Percentiles rank a stretch among this genome's conserved stretches.
These are phyloP conservation scores for Yamadazyma nakazawae DNA, from an alignment of 805 yeast species.

Conservation along the genomic window DNA sequence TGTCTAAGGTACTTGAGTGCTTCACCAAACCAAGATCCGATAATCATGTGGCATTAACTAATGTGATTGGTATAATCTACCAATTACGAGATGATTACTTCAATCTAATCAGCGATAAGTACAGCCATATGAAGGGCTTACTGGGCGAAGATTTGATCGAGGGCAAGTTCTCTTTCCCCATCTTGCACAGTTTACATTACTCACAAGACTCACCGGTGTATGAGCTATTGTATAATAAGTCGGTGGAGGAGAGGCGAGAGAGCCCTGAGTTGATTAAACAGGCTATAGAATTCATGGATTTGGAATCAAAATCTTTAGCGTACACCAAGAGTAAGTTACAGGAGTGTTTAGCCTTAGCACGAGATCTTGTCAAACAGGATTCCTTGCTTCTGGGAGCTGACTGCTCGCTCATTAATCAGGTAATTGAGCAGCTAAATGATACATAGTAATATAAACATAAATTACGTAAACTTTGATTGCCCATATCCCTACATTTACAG, in stretches of 20 bases:
- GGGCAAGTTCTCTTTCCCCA: slow-evolving; percentile 86
- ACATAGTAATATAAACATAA: slow-evolving; percentile 11
- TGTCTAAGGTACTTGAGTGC: slow-evolving; percentile 59
- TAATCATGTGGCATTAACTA: slow-evolving; percentile 49
- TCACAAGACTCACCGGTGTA: slow-evolving; percentile 21
- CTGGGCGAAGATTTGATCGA: slow-evolving; percentile 82
- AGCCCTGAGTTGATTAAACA: slow-evolving; percentile 13
- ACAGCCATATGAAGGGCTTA: slow-evolving; percentile 62
- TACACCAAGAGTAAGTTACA: slow-evolving; percentile 17
- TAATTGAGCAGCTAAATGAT: slow-evolving; percentile 18
- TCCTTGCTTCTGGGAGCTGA: slow-evolving; percentile 14
- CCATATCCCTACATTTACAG: too few species aligned
- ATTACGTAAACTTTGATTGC: too few species aligned
- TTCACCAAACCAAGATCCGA: slow-evolving; percentile 9
- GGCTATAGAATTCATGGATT: slow-evolving; percentile 22
- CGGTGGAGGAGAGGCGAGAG: slow-evolving; percentile 16
- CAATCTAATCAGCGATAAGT: slow-evolving; percentile 54
- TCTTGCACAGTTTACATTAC: slow-evolving; percentile 51
- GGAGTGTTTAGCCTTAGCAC: slow-evolving; percentile 6
- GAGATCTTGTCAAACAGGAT: slow-evolving; percentile 21
- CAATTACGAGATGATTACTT: slow-evolving; percentile 84
- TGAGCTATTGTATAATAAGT: slow-evolving; percentile 17
- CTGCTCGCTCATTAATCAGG: slow-evolving; percentile 12
- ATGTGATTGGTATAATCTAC: slow-evolving; percentile 75
- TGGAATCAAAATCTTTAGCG: slow-evolving; percentile 21